phyloP scores from a whole-genome alignment of 176 grass and related monocot genomes.

The Pontederia paniculata region DNA sequence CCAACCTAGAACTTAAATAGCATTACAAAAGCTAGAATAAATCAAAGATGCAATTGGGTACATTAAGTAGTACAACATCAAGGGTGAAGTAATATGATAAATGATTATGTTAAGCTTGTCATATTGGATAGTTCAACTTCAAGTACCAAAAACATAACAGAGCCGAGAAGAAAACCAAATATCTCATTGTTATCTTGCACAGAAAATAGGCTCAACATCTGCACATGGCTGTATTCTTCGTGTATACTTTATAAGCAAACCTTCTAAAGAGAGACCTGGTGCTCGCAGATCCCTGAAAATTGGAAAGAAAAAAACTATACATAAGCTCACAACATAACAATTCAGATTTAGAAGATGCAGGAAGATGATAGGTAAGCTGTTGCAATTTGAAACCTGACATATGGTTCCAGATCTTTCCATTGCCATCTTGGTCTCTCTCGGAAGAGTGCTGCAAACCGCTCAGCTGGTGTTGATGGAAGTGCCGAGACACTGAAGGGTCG shows the following conservation, averaged over 20 bases:
- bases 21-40: no score
- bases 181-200: slow-evolving; percentile 43
- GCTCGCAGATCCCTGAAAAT: slow-evolving; percentile 45
- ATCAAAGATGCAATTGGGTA: no score
- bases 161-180: no score
- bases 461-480: slow-evolving; percentile 57
- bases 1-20: no score
- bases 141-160: no score
- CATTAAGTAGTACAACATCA: no score
- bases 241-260: slow-evolving; percentile 91
- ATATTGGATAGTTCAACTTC: no score
- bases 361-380: background rate
- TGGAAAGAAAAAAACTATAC: background rate
- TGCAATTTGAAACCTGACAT: slow-evolving; percentile 49
- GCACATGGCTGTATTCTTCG: slow-evolving; percentile 66
- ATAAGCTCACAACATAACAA: background rate
- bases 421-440: slow-evolving; percentile 60
- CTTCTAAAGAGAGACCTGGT: slow-evolving; percentile 73
- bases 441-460: slow-evolving; percentile 59
- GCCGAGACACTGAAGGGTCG: slow-evolving; percentile 51
- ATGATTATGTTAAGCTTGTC: no score
- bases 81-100: no score
- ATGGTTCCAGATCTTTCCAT: slow-evolving; percentile 87
- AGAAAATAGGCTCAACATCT: slow-evolving; percentile 66
- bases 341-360: slow-evolving; percentile 5